These are phyloP conservation scores for Musa balbisiana DNA, from an alignment of 202 grass and related monocot genomes.

Conservation along the genomic window DNA sequence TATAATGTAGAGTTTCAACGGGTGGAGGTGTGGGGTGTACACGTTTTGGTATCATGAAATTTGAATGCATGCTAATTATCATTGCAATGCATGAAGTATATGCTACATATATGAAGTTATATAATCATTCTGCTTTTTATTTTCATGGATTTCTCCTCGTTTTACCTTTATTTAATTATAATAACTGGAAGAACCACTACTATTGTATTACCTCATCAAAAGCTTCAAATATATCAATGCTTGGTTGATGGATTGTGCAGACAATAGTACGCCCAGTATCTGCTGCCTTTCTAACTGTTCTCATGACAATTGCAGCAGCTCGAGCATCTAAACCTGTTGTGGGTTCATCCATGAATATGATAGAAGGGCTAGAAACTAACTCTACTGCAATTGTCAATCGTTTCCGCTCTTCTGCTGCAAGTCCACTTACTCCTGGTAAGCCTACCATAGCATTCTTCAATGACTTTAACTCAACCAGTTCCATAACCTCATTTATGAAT, in stretches of 20 bases:
- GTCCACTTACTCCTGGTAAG: constrained; percentile 44
- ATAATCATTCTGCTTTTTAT: not conserved
- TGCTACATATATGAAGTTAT: not conserved
- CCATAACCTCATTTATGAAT: constrained; percentile 78
- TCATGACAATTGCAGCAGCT: constrained; percentile 59
- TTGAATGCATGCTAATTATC: not conserved
- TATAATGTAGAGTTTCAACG: too few relatives aligned
- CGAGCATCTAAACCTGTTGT: constrained; percentile 61
- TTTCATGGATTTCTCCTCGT: not conserved
- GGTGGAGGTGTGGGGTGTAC: too few relatives aligned
- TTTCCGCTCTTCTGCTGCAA: constrained; percentile 55
- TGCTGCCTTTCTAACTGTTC: constrained; percentile 45
- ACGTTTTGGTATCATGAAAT: too few relatives aligned
- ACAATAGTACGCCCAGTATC: constrained; percentile 52
- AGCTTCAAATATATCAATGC: constrained; percentile 65
- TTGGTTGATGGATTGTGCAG: constrained; percentile 71
- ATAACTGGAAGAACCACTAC: not conserved
- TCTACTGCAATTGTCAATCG: constrained; percentile 62
- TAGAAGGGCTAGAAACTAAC: constrained; percentile 57
- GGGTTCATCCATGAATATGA: constrained; percentile 73
- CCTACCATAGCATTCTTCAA: constrained; percentile 70
- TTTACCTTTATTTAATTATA: not conserved
- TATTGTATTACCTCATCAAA: constrained; percentile 47
- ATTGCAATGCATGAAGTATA: not conserved
- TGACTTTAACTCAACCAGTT: constrained; percentile 52